Evolutionary conservation across 2,329 filamentous ascomycete species (phyloP), one percentile per base, ranked within the genome.

Genomic region (Coniochaeta hoffmannii): DNA sequence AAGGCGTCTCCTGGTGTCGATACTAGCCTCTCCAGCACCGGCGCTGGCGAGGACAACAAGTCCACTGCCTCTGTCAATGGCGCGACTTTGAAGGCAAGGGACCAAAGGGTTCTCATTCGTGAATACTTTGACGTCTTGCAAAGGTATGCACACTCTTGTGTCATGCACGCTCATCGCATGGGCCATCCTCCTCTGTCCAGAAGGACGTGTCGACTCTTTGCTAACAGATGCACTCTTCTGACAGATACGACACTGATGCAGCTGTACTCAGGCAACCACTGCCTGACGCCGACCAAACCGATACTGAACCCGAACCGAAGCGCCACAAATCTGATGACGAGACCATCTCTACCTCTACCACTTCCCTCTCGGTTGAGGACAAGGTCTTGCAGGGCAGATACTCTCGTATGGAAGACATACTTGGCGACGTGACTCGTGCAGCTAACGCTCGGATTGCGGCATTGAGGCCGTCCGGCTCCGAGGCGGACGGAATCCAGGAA

Each of bases 321-420:
- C 78, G 83, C 44, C 80, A 83, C 62, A 86, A 83, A 66, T 75
- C 81, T 2, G 73, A 76, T 50, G 76, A 78, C 52, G 76, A 78
- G 49, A 66, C 66, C 32, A 2, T 12, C 10, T 17, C 28, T 32
- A 64, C 67, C 32, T 17, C 28, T 32, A 64, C 67, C 32, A 63
- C 70, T 34, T 59, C 61, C n/a, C 62, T 62, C 17, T 78, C 75
- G 58, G 79, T 86, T 58, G 70, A 75, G 56, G 79, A 82, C 62
- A 85, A 82, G 71, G 72, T 81, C 53, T 66, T 70, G 24, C 70
- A 73, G 51, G 74, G 77, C 60, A 68, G 66, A 31, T 87, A 87
- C 65, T 75, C 76, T 26, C 78, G 80, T 59, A 71, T 91, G 46
- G 85, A 88, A 28, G 83, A 88, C 58, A 73, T 89, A 41, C 80